Percentiles rank a stretch among this genome's conserved stretches.
phyloP scores from a whole-genome alignment of 2,329 filamentous ascomycete species.

The Microcyclospora pomicola region DNA sequence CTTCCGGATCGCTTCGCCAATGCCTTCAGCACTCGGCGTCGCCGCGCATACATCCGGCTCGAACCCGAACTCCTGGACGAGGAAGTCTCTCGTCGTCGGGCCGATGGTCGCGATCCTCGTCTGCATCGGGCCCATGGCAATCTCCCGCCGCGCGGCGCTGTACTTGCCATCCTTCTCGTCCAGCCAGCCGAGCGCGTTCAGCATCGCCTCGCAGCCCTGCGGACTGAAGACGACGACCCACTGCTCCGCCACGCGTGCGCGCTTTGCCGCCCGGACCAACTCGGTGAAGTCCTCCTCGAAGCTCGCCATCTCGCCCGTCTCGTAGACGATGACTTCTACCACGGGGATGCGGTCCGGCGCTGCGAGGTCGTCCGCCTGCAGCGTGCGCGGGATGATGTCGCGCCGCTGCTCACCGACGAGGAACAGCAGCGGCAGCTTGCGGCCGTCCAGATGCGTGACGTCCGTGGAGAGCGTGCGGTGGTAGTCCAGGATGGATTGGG shows the following conservation, averaged over 20 bases:
- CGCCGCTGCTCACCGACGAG: constrained; percentile 79
- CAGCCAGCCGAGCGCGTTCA: constrained; percentile 37
- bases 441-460: constrained; percentile 16
- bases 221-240: constrained; percentile 66
- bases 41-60: constrained; percentile 68
- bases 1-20: constrained; percentile 50
- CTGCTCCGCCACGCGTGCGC: constrained; percentile 27
- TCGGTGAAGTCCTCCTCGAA: constrained; percentile 55
- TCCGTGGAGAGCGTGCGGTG: constrained; percentile 39
- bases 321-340: constrained; percentile 72
- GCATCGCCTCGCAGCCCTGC: constrained; percentile 47
- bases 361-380: constrained; percentile 47
- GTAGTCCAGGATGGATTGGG: constrained; percentile 63
- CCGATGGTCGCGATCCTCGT: constrained; percentile 77
- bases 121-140: constrained; percentile 84
- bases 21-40: constrained; percentile 67
- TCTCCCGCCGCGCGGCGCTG: constrained; percentile 43
- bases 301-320: constrained; percentile 66
- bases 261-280: constrained; percentile 30
- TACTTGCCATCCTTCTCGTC: constrained; percentile 27
- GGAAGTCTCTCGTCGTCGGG: constrained; percentile 71
- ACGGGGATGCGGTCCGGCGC: constrained; percentile 46
- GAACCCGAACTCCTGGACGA: constrained; percentile 50
- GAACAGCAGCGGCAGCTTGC: constrained; percentile 59
- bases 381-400: constrained; percentile 74